A percentile compares a stretch with the other conserved stretches of the same genome.
phyloP scores from a whole-genome alignment of 768 basidiomycete genomes.

The Arthromyces matolae region DNA sequence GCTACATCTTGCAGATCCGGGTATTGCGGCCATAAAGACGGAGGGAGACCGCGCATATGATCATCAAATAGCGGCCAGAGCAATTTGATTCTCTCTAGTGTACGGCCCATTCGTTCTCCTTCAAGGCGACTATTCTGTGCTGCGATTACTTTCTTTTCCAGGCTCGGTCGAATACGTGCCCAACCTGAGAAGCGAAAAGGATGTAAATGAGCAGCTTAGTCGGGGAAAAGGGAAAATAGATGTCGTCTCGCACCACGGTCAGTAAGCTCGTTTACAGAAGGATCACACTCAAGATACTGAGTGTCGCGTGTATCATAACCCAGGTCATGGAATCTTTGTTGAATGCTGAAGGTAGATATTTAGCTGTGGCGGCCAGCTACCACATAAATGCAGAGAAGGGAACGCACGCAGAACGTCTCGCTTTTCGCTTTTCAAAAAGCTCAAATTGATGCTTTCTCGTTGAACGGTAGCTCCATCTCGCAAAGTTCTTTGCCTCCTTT shows the following conservation, averaged over 20 bases:
- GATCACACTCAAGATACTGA: neutral
- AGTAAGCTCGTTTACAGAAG: constrained; percentile 18
- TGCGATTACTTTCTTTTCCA: constrained; percentile 13
- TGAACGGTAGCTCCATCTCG: constrained; percentile 6
- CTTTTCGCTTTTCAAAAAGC: neutral
- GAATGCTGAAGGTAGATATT: constrained; percentile 12
- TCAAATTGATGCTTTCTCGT: neutral
- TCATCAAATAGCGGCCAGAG: constrained; percentile 14
- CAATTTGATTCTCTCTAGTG: constrained; percentile 1
- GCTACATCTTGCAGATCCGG: constrained; percentile 18
- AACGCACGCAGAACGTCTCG: constrained; percentile 13
- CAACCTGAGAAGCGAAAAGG: constrained; percentile 17
- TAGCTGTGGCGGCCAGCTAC: neutral
- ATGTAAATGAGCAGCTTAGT: too few species aligned
- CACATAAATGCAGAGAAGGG: neutral
- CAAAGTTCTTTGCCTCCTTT: constrained; percentile 12
- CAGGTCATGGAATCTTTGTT: constrained; percentile 13
- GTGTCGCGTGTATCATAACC: constrained; percentile 20
- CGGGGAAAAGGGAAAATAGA: too few species aligned
- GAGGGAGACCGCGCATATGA: constrained; percentile 19
- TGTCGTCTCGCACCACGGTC: constrained; percentile 27
- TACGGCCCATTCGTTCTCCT: constrained; percentile 6
- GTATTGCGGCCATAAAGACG: constrained; percentile 22
- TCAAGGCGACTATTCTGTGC: constrained; percentile 7
- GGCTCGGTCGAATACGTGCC: constrained; percentile 19